Percentiles rank a stretch among this genome's conserved stretches.
phyloP scores from a whole-genome alignment of 2,329 filamentous ascomycete species.

The Pseudogymnoascus sp. region DNA sequence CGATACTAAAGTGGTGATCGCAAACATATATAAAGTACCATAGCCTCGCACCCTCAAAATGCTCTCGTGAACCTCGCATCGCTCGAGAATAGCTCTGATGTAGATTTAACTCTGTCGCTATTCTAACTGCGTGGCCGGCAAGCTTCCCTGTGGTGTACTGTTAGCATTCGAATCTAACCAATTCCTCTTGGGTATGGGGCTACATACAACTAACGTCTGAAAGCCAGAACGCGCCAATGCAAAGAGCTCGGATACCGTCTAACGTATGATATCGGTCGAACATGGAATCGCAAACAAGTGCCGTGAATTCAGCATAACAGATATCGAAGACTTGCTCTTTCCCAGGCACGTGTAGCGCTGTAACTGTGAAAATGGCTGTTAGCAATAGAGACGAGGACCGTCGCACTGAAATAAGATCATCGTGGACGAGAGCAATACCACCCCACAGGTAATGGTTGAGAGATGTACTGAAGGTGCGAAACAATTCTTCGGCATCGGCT shows the following conservation, averaged over 20 bases:
- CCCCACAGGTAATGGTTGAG: constrained; percentile 46
- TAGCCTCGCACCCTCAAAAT: constrained; percentile 48
- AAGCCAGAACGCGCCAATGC: constrained; percentile 56
- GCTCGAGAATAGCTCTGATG: constrained; percentile 46
- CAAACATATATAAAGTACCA: constrained; percentile 59
- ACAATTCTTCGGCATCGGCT: constrained; percentile 42
- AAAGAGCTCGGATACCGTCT: constrained; percentile 52
- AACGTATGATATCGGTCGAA: constrained; percentile 49
- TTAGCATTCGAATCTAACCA: background rate
- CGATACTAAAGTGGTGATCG: constrained; percentile 58
- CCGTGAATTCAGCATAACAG: constrained; percentile 50
- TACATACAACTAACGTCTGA: constrained; percentile 39
- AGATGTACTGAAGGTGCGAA: constrained; percentile 37
- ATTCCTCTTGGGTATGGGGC: background rate
- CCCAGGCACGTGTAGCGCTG: constrained; percentile 50
- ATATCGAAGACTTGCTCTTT: constrained; percentile 44
- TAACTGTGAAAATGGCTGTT: constrained; percentile 49
- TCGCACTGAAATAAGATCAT: constrained; percentile 41
- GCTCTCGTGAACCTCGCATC: constrained; percentile 38
- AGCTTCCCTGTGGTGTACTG: constrained; percentile 47
- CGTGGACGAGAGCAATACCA: constrained; percentile 42
- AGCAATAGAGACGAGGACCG: constrained; percentile 48
- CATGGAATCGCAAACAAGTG: constrained; percentile 48
- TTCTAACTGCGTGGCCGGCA: constrained; percentile 49
- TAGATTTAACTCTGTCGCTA: constrained; percentile 49